Evolutionary conservation across 169 alveolate genomes (phyloP).

Genomic region (Plasmodium vinckei): DNA sequence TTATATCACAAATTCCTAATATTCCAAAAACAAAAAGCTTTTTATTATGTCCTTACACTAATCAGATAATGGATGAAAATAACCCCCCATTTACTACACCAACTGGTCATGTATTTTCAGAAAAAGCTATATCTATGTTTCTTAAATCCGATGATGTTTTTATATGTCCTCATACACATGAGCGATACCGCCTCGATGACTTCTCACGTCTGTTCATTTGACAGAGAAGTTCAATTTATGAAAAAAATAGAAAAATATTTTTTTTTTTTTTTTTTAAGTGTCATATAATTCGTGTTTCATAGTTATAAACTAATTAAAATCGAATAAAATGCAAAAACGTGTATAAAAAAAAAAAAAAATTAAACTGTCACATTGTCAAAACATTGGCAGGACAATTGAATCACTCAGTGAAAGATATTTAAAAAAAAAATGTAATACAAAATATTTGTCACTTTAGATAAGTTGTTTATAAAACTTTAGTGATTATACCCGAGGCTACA

Average conservation of each 20-base stretch:
- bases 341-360: no score
- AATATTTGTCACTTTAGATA: not conserved
- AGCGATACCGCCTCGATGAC: slow-evolving; percentile 76
- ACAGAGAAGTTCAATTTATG: not conserved
- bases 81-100: slow-evolving; percentile 91
- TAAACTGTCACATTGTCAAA: no score
- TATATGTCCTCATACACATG: slow-evolving; percentile 82
- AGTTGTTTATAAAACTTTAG: slow-evolving; percentile 76
- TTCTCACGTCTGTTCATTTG: slow-evolving; percentile 80
- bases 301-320: no score
- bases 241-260: no score
- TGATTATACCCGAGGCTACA: slow-evolving; percentile 94
- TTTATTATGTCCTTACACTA: slow-evolving; percentile 89
- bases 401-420: not conserved
- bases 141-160: slow-evolving; percentile 74
- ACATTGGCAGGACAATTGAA: not conserved
- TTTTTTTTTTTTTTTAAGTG: no score
- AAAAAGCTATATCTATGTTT: slow-evolving; percentile 79
- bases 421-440: not conserved
- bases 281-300: no score
- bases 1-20: slow-evolving; percentile 84
- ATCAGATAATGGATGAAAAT: slow-evolving; percentile 87
- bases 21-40: slow-evolving; percentile 85
- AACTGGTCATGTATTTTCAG: slow-evolving; percentile 85
- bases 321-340: no score